Evolutionary conservation across 306 rosid genomes (phyloP), one percentile per base, ranked within the genome.

Genomic region (Begonia loranthoides): DNA sequence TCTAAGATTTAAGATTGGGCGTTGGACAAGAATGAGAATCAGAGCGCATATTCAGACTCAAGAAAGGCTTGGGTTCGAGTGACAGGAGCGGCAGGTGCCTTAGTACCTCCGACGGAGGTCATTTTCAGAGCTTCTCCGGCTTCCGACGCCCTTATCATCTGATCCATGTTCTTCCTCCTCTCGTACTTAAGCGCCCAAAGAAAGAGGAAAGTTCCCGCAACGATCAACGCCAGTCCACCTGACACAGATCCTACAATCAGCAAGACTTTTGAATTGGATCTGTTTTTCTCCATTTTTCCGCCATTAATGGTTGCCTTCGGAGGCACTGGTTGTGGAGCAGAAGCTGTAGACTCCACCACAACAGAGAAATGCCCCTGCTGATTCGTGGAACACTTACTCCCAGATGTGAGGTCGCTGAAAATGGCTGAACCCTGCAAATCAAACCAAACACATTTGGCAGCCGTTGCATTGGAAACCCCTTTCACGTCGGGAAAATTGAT

Each of bases 281-380:
- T 28, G 36, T 28, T 28, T 28, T 28, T 28, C 36, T 28, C 9
- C 36, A 28, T 61, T 39, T 12, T 49, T 22, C 41, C 51, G 43
- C 58, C 58, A 9, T 1, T 4, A 14, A 67, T 74, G 19, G 54
- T 45, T 39, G 57, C 19, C 41, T 59, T 34, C 44, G 38, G 41
- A 55, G 70, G 36, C n/a, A n/a, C 51, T 7, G 8, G 19, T 15
- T 9, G 74, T 7, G 36, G 72, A 50, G 70, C 13, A 24, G 76
- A 66, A 46, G 76, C 55, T 54, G 56, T 11, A 10, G 77, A 80
- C 50, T 70, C 38, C 2, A 59, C 77, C 40, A 75, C 94, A 13
- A 88, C 79, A 43, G 94, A 73, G 73, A 84, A 84, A 70, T 88
- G 96, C 13, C 96, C 96, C 15, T 73, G 94, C 50, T 75, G 69